Percentiles rank a stretch among this genome's conserved stretches.
Evolutionary conservation across 495 filamentous ascomycete species (phyloP).

Genomic region (Aspergillus haitiensis): DNA sequence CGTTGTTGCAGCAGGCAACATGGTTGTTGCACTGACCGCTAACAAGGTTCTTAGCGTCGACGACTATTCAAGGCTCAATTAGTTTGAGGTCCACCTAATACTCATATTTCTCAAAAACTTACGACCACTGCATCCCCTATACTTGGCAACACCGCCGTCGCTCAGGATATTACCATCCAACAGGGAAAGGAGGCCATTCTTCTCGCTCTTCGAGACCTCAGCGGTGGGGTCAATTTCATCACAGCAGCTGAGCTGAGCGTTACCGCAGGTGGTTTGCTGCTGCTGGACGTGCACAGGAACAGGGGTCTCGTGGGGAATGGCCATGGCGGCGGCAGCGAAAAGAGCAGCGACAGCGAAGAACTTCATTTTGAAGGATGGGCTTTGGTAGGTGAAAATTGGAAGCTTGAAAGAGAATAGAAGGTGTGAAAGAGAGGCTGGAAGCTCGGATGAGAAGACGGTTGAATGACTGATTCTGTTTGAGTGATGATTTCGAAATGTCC

Average conservation of each 20-base stretch:
- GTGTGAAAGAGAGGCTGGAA: background rate
- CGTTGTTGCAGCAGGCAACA: constrained; percentile 50
- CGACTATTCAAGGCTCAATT: constrained; percentile 18
- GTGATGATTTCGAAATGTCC: constrained; percentile 11
- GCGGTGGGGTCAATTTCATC: constrained; percentile 33
- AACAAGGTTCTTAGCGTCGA: constrained; percentile 38
- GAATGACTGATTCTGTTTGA: constrained; percentile 20
- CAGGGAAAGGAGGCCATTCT: constrained; percentile 25
- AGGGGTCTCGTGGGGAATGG: constrained; percentile 16
- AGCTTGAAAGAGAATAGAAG: constrained; percentile 14
- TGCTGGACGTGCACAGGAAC: constrained; percentile 31
- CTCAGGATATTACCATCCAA: background rate
- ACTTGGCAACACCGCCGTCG: constrained; percentile 5
- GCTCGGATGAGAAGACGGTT: constrained; percentile 9
- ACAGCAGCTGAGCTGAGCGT: constrained; percentile 45
- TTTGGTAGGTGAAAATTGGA: constrained; percentile 4
- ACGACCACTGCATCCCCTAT: constrained; percentile 2
- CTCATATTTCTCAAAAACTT: background rate
- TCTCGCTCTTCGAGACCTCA: constrained; percentile 15
- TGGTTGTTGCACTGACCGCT: constrained; percentile 50
- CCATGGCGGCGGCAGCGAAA: constrained; percentile 36
- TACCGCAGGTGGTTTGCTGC: constrained; percentile 44
- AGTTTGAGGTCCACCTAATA: background rate
- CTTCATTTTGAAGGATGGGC: constrained; percentile 36
- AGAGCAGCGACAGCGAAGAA: constrained; percentile 33